Conservation (phyloP, 345 rosid species). For the Aegle marmelos region DNA sequence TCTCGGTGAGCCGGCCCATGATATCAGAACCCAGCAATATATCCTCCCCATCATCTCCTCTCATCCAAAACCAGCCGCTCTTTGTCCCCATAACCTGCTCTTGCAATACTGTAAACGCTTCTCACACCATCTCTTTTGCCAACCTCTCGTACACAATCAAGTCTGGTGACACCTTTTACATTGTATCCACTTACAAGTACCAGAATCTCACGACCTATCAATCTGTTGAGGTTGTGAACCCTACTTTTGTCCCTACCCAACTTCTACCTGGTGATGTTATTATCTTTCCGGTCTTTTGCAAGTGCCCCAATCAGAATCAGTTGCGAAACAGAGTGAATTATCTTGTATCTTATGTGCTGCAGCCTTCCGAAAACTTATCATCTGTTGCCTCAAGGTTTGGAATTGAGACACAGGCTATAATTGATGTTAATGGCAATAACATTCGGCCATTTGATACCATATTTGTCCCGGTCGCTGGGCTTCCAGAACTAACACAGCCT, state of each 20-base stretch:
- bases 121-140: conserved; percentile 42
- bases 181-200: conserved; percentile 29
- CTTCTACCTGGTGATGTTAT: conserved; percentile 38
- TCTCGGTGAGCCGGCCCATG: conserved; percentile 55
- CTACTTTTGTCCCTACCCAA: conserved; percentile 37
- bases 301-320: conserved; percentile 54
- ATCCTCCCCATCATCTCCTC: conserved; percentile 46
- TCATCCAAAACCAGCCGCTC: conserved; percentile 44
- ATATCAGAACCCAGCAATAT: conserved; percentile 62
- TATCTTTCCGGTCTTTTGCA: conserved; percentile 58
- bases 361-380: conserved; percentile 54
- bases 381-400: conserved; percentile 53
- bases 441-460: conserved; percentile 36
- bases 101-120: conserved; percentile 39
- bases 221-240: conserved; percentile 60
- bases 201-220: conserved; percentile 63
- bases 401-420: conserved; percentile 31
- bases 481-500: conserved; percentile 51
- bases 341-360: conserved; percentile 63
- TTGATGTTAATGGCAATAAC: conserved; percentile 39
- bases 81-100: conserved; percentile 60
- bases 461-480: conserved; percentile 48
- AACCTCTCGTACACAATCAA: conserved; percentile 44
- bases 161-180: conserved; percentile 39
- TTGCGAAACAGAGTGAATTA: conserved; percentile 22